These are phyloP conservation scores for Chaetomidium leptoderma DNA, from an alignment of 495 filamentous ascomycete species.

Conservation along the genomic window DNA sequence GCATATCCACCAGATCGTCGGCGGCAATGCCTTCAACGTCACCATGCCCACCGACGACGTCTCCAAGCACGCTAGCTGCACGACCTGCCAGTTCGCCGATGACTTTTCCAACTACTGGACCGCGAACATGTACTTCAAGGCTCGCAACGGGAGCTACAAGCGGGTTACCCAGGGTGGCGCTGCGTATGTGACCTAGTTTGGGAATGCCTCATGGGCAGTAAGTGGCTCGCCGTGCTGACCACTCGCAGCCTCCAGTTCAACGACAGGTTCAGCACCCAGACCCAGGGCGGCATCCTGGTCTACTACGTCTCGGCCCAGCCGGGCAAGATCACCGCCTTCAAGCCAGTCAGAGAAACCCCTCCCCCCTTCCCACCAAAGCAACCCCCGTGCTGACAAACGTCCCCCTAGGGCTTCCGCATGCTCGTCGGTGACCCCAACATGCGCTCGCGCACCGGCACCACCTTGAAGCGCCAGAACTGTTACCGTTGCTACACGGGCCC, in stretches of 20 bases:
- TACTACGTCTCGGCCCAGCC: conserved; percentile 53
- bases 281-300: conserved; percentile 46
- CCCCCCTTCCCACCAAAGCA: not conserved
- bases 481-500: conserved; percentile 49
- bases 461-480: conserved; percentile 44
- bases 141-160: conserved; percentile 46
- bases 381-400: not conserved
- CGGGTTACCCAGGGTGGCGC: conserved; percentile 45
- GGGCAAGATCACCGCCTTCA: conserved; percentile 52
- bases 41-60: conserved; percentile 42
- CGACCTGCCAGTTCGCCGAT: conserved; percentile 41
- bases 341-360: conserved; percentile 34
- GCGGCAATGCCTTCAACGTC: conserved; percentile 42
- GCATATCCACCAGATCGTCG: conserved; percentile 45
- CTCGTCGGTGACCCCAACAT: conserved; percentile 45
- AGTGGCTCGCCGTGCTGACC: not conserved
- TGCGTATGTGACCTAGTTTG: conserved; percentile 24
- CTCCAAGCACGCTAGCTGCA: conserved; percentile 36
- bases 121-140: conserved; percentile 47
- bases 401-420: conserved; percentile 51
- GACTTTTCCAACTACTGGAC: conserved; percentile 51
- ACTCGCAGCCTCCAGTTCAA: conserved; percentile 34
- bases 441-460: conserved; percentile 37
- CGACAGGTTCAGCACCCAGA: conserved; percentile 48
- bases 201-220: not conserved